Percentiles rank a stretch among this genome's conserved stretches.
These are phyloP conservation scores for Mercurialis annua DNA, from an alignment of 345 rosid species.

Conservation along the genomic window DNA sequence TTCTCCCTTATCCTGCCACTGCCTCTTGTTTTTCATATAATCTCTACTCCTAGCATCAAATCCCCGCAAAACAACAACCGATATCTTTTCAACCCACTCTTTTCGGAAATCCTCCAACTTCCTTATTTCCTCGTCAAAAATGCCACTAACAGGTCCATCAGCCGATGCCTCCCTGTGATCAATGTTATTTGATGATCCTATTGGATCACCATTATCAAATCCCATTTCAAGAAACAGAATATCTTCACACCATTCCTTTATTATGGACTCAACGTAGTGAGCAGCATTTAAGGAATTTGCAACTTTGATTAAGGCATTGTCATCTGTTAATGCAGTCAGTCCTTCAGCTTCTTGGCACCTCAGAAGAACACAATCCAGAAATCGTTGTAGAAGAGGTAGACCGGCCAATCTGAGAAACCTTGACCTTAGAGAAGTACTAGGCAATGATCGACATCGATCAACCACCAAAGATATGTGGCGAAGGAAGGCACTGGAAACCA, in stretches of 20 bases:
- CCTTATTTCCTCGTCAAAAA: constrained; percentile 55
- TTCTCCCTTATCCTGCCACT: constrained; percentile 74
- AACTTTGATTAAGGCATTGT: constrained; percentile 75
- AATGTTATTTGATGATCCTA: constrained; percentile 27
- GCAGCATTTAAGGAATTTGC: constrained; percentile 65
- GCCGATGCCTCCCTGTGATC: constrained; percentile 11
- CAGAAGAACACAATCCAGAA: constrained; percentile 61
- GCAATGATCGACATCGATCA: constrained; percentile 69
- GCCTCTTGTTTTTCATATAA: constrained; percentile 73
- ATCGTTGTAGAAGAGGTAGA: constrained; percentile 49
- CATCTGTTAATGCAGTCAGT: constrained; percentile 79
- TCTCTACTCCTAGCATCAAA: constrained; percentile 74
- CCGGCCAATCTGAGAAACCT: constrained; percentile 73
- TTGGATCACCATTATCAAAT: constrained; percentile 35
- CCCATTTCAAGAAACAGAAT: constrained; percentile 81
- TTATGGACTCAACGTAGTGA: constrained; percentile 56
- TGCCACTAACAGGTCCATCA: constrained; percentile 36
- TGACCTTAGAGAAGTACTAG: constrained; percentile 51
- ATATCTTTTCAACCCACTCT: constrained; percentile 81
- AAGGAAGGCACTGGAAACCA: constrained; percentile 51
- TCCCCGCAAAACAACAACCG: constrained; percentile 69
- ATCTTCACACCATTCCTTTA: constrained; percentile 86
- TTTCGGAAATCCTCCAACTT: constrained; percentile 56
- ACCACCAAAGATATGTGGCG: constrained; percentile 51
- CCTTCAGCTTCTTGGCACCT: constrained; percentile 98